Evolutionary conservation across 2,329 filamentous ascomycete genomes (phyloP).

Genomic region (Camillea tinctor): DNA sequence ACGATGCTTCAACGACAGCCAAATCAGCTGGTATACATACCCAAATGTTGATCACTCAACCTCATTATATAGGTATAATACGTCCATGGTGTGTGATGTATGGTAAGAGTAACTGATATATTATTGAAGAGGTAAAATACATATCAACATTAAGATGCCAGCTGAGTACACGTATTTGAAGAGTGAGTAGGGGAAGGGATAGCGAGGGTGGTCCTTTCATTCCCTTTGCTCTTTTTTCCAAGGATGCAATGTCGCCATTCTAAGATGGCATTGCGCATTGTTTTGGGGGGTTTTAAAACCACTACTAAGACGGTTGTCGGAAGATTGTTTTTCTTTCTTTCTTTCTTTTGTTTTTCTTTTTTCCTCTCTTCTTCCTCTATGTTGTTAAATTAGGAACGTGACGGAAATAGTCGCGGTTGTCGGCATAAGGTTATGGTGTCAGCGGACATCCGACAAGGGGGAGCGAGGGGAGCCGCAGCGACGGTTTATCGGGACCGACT

Average conservation of each 20-base stretch:
- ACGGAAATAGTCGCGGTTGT: conserved; percentile 17
- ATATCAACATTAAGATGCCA: too few relatives aligned
- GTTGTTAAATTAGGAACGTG: not conserved
- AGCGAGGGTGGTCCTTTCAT: too few relatives aligned
- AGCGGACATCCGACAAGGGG: conserved; percentile 5
- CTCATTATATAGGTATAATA: too few relatives aligned
- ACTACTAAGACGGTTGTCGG: not conserved
- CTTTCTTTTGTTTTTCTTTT: not conserved
- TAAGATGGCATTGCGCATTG: conserved; percentile 6
- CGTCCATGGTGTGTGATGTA: too few relatives aligned
- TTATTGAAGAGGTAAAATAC: too few relatives aligned
- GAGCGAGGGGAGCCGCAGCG: conserved; percentile 17
- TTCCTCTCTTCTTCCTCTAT: not conserved
- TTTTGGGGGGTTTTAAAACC: too few relatives aligned
- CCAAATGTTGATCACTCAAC: too few relatives aligned
- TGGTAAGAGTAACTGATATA: too few relatives aligned
- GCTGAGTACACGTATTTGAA: too few relatives aligned
- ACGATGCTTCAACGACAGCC: too few relatives aligned
- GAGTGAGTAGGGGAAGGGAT: too few relatives aligned
- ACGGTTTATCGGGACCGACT: conserved; percentile 23
- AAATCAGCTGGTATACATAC: too few relatives aligned
- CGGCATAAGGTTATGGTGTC: conserved; percentile 19
- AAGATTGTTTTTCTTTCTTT: not conserved
- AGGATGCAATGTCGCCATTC: conserved; percentile 7
- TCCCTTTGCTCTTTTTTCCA: not conserved